A percentile compares a stretch with the other conserved stretches of the same genome.
phyloP scores from a whole-genome alignment of 768 basidiomycete genomes.

The Clathrus columnatus region DNA sequence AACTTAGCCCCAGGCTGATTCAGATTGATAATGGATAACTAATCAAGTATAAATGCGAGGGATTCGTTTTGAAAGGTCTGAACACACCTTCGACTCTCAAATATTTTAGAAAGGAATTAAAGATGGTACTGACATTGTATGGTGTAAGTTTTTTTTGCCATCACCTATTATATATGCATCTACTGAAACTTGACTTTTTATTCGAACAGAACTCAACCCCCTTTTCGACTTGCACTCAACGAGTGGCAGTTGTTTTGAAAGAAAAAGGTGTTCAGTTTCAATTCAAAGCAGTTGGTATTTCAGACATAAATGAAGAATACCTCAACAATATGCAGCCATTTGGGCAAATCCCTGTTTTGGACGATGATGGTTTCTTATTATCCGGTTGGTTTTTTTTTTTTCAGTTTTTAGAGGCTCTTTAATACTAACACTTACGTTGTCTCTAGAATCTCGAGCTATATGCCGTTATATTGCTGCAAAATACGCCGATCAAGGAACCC shows the following conservation, averaged over 20 bases:
- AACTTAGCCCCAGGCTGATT: too few relatives aligned
- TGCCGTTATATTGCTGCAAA: slow-evolving; percentile 13
- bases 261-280: slow-evolving; percentile 49
- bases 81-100: too few relatives aligned
- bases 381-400: neutral
- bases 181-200: neutral
- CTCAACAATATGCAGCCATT: neutral
- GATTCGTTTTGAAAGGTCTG: too few relatives aligned
- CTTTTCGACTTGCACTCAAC: slow-evolving; percentile 32
- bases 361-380: slow-evolving; percentile 13
- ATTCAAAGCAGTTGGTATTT: slow-evolving; percentile 26
- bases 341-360: neutral
- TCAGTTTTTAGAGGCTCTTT: too few relatives aligned
- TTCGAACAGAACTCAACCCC: neutral
- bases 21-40: too few relatives aligned
- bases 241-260: slow-evolving; percentile 41
- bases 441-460: neutral
- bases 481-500: slow-evolving; percentile 13
- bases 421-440: too few relatives aligned
- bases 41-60: too few relatives aligned
- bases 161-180: neutral
- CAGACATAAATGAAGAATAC: slow-evolving; percentile 9
- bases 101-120: too few relatives aligned
- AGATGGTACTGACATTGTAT: neutral
- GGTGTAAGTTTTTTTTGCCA: neutral